These are phyloP conservation scores for Wickerhamiella domercqiae DNA, from an alignment of 805 yeast species.

Conservation along the genomic window DNA sequence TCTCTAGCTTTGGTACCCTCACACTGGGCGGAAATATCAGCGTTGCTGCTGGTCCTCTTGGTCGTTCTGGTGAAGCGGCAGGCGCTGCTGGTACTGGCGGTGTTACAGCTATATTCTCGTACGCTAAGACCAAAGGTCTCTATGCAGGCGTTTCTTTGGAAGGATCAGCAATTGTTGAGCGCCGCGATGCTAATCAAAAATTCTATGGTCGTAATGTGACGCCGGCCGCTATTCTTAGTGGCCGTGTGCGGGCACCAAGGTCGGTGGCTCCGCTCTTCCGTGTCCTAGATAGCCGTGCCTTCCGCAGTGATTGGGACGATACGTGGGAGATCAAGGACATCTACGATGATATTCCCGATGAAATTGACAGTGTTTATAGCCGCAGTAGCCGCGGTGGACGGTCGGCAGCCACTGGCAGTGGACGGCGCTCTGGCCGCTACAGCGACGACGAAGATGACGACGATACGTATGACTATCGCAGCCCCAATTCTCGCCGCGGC, in stretches of 20 bases:
- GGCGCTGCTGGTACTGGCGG: conserved; percentile 80
- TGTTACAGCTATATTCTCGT: conserved; percentile 83
- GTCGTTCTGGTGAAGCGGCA: conserved; percentile 94
- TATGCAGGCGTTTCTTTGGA: conserved; percentile 96
- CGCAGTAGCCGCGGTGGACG: conserved; percentile 3
- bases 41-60: conserved; percentile 94
- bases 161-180: conserved; percentile 91
- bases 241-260: conserved; percentile 86
- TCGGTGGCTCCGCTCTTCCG: conserved; percentile 77
- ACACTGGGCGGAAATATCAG: conserved; percentile 92
- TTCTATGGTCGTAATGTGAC: conserved; percentile 82
- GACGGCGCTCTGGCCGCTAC: conserved; percentile 6
- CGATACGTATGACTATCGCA: conserved; percentile 2
- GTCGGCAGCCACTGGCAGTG: no score
- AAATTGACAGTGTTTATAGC: conserved; percentile 35
- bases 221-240: conserved; percentile 70
- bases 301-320: conserved; percentile 34
- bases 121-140: conserved; percentile 90
- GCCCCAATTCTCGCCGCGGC: conserved; percentile 49
- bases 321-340: conserved; percentile 47
- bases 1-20: conserved; percentile 85
- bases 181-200: conserved; percentile 92
- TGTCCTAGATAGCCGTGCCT: conserved; percentile 72
- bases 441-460: conserved; percentile 28
- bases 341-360: conserved; percentile 64